Evolutionary conservation across 2,329 filamentous ascomycete species (phyloP).

Genomic region (Raffaelea ambrosiae): DNA sequence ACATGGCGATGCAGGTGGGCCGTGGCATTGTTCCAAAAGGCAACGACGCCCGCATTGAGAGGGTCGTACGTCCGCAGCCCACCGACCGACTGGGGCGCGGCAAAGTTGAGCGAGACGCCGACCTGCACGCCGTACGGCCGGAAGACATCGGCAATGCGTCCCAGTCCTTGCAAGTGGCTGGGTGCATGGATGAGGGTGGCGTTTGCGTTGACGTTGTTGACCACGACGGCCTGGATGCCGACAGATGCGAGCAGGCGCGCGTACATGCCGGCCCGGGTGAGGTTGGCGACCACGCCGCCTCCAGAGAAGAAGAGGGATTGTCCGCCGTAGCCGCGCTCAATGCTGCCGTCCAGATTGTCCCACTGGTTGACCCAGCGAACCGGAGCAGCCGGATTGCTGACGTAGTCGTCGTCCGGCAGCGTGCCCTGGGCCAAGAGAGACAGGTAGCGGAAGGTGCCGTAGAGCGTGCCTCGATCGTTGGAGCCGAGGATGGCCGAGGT

Average conservation of each 20-base stretch:
- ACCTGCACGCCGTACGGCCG: conserved; percentile 59
- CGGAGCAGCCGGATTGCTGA: conserved; percentile 48
- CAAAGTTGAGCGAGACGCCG: conserved; percentile 61
- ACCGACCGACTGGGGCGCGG: conserved; percentile 49
- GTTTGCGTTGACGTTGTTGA: conserved; percentile 69
- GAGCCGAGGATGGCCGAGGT: conserved; percentile 50
- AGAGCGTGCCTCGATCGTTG: conserved; percentile 59
- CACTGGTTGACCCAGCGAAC: conserved; percentile 67
- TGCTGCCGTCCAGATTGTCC: conserved; percentile 61
- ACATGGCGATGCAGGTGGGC: conserved; percentile 49
- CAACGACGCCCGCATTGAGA: conserved; percentile 47
- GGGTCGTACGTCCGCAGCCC: conserved; percentile 57
- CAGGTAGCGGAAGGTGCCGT: conserved; percentile 62
- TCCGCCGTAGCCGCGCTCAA: conserved; percentile 62
- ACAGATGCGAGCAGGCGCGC: conserved; percentile 59
- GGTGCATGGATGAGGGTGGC: conserved; percentile 41
- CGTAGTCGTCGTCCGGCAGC: conserved; percentile 34
- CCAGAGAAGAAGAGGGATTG: conserved; percentile 59
- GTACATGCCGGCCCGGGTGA: conserved; percentile 52
- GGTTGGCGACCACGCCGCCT: conserved; percentile 45
- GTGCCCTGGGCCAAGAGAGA: conserved; percentile 55
- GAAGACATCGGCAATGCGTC: conserved; percentile 54
- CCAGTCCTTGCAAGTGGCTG: conserved; percentile 52
- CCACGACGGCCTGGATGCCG: conserved; percentile 55
- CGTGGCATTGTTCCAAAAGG: conserved; percentile 56